Evolutionary conservation across 148 eudicot species (phyloP).

Genomic region (Oxyria digyna): DNA sequence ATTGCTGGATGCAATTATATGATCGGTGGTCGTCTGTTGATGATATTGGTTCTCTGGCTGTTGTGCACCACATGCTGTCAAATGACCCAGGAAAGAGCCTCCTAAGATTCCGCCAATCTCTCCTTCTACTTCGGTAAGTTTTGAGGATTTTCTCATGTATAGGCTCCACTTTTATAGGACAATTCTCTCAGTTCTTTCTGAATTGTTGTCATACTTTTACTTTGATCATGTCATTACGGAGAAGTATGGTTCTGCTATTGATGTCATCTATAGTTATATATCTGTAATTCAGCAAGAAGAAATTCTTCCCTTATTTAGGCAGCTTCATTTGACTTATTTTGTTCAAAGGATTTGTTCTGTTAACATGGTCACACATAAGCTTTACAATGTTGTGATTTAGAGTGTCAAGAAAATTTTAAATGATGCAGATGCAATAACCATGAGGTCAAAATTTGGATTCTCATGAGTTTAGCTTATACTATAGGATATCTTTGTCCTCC

Average conservation of each 20-base stretch:
- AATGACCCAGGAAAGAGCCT: constrained; percentile 79
- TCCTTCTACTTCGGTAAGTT: constrained; percentile 63
- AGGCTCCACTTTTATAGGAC: background rate
- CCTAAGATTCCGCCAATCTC: constrained; percentile 65
- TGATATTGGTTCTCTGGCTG: constrained; percentile 85
- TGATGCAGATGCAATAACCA: background rate
- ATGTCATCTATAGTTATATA: background rate
- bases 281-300: background rate
- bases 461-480: background rate
- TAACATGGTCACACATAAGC: background rate
- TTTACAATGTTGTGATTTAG: background rate
- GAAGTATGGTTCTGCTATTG: background rate
- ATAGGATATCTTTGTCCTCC: background rate
- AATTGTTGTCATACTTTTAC: background rate
- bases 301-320: background rate
- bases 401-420: background rate
- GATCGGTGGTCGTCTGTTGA: constrained; percentile 85
- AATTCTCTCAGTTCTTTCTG: background rate
- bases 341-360: background rate
- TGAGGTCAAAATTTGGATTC: too few species aligned
- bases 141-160: background rate
- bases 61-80: constrained; percentile 67
- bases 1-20: constrained; percentile 81
- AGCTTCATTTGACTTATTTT: background rate
- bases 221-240: too few species aligned